Conservation (phyloP, 345 rosid genomes). For the Brassica nigra region DNA sequence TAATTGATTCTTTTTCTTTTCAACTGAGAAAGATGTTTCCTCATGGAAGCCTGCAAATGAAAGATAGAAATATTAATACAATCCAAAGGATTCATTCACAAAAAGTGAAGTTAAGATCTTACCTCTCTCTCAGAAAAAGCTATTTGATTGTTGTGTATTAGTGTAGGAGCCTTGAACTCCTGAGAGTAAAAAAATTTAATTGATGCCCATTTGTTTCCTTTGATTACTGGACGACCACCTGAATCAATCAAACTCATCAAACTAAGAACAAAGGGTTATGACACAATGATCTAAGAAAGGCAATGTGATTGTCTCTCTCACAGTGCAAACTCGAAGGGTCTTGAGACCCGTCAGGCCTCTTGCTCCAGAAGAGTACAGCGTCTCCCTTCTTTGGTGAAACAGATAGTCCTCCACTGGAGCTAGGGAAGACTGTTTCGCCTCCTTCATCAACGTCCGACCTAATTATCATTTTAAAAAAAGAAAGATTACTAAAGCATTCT, state of each 20-base stretch:
- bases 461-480: neutral
- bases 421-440: conserved; percentile 88
- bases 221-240: conserved; percentile 90
- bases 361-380: conserved; percentile 94
- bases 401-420: conserved; percentile 71
- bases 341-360: conserved; percentile 71
- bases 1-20: neutral
- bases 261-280: neutral
- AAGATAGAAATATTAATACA: neutral
- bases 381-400: conserved; percentile 86
- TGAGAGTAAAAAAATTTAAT: conserved; percentile 83
- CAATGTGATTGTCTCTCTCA: conserved; percentile 33
- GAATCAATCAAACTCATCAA: conserved; percentile 1
- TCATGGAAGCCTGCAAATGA: conserved; percentile 7
- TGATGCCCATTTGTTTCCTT: conserved; percentile 90
- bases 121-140: conserved; percentile 7
- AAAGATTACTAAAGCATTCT: neutral
- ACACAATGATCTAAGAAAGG: neutral
- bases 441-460: conserved; percentile 93
- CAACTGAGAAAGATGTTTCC: neutral
- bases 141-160: conserved; percentile 16
- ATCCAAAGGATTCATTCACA: neutral
- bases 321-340: conserved; percentile 86
- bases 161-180: conserved; percentile 27
- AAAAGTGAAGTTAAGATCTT: neutral